These are phyloP conservation scores for Groenewaldozyma salmanticensis DNA, from an alignment of 805 yeast genomes.

Conservation along the genomic window DNA sequence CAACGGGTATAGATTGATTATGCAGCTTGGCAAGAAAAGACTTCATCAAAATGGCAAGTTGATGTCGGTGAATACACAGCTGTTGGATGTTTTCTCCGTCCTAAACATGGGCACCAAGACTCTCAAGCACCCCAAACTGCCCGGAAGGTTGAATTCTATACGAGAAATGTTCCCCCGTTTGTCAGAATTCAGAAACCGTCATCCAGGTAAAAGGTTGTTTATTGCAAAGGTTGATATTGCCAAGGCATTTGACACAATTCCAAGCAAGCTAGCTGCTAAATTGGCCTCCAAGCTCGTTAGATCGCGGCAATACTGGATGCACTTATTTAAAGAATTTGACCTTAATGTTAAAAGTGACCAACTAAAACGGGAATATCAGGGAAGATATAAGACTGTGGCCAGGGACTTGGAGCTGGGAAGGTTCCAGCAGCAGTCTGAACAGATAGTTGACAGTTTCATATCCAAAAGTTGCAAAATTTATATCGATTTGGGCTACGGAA, in stretches of 20 bases:
- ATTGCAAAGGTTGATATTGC: conserved; percentile 66
- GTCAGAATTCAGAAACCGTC: conserved; percentile 20
- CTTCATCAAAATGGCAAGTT: background rate
- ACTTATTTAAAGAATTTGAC: conserved; percentile 1
- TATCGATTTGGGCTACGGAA: conserved; percentile 25
- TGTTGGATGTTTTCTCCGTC: conserved; percentile 21
- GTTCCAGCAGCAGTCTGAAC: background rate
- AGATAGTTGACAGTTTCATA: background rate
- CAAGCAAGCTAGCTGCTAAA: conserved; percentile 13
- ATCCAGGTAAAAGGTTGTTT: conserved; percentile 23
- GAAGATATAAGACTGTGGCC: background rate
- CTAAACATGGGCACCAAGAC: conserved; percentile 8
- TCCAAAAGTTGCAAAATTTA: background rate
- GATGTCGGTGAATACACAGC: conserved; percentile 17
- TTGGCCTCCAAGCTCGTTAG: conserved; percentile 10
- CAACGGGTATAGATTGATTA: conserved; percentile 33
- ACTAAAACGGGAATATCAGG: background rate
- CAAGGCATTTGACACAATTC: conserved; percentile 65
- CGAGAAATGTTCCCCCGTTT: conserved; percentile 33
- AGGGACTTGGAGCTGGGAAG: background rate
- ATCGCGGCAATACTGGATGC: conserved; percentile 10
- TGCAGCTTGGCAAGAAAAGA: conserved; percentile 4
- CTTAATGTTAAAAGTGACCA: background rate
- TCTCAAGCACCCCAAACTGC: no score
- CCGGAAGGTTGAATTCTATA: conserved; percentile 19